phyloP scores from a whole-genome alignment of 2,329 filamentous ascomycete species.

The Plectosphaerella sp. region DNA sequence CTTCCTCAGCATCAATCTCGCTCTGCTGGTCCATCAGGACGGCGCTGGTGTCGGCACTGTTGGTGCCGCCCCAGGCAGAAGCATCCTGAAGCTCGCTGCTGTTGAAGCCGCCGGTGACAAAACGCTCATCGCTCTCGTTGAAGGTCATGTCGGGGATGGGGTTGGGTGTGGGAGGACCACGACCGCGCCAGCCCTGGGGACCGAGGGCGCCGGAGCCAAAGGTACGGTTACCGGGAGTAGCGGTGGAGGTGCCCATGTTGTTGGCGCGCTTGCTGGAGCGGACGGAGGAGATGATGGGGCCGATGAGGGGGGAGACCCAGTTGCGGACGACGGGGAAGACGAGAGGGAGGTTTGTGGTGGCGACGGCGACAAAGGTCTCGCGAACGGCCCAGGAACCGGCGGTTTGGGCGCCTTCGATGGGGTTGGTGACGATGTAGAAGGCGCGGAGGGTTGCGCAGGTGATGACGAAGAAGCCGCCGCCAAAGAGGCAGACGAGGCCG shows the following conservation, averaged over 20 bases:
- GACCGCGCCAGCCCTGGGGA: constrained; percentile 19
- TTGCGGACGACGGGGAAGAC: constrained; percentile 39
- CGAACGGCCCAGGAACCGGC: constrained; percentile 37
- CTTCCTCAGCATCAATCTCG: no score
- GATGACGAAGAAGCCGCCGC: constrained; percentile 29
- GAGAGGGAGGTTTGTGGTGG: constrained; percentile 39
- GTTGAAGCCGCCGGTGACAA: constrained; percentile 26
- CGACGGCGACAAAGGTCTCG: constrained; percentile 38
- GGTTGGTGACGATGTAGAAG: constrained; percentile 27
- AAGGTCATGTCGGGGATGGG: constrained; percentile 30
- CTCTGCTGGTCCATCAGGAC: no score
- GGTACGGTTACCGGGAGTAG: constrained; percentile 25
- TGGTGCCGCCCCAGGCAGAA: neutral
- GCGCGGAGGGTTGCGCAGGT: constrained; percentile 27
- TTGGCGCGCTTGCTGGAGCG: constrained; percentile 19
- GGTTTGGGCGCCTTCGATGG: constrained; percentile 32
- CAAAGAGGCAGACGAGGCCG: constrained; percentile 25
- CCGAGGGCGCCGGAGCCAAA: constrained; percentile 31
- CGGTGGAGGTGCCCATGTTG: neutral
- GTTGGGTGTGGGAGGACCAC: constrained; percentile 24
- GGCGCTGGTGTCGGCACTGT: no score
- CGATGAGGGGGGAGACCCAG: constrained; percentile 28
- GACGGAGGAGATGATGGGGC: constrained; percentile 19
- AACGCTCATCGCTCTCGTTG: constrained; percentile 31
- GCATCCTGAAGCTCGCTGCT: neutral